Evolutionary conservation across 352 stramenopile genomes (phyloP).

Genomic region (Achlya hypogyna): DNA sequence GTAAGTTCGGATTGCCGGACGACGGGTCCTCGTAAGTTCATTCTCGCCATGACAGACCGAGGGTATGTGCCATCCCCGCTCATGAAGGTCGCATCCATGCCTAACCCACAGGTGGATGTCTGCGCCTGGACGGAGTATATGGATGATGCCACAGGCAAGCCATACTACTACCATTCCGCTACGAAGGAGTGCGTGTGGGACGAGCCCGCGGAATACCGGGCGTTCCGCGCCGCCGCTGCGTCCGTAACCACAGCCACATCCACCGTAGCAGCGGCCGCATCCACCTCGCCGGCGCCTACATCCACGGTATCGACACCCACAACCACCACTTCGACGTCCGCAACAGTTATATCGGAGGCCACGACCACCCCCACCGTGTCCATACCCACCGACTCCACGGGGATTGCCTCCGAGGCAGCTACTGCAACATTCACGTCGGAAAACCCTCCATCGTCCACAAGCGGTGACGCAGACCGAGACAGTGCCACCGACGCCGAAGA

Average conservation of each 20-base stretch:
- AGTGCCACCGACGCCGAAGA: conserved; percentile 36
- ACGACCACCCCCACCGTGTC: too few species aligned
- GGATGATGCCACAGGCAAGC: conserved; percentile 51
- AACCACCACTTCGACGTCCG: too few species aligned
- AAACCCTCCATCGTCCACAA: too few species aligned
- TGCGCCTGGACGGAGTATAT: conserved; percentile 64
- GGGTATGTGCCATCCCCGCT: conserved; percentile 1
- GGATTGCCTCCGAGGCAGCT: too few species aligned
- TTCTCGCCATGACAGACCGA: not conserved
- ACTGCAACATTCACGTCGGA: too few species aligned
- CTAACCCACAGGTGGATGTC: not conserved
- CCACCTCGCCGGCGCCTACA: too few species aligned
- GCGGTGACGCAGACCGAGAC: conserved; percentile 6
- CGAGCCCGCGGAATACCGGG: conserved; percentile 60
- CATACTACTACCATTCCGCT: conserved; percentile 73
- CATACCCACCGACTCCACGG: too few species aligned
- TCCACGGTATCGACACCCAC: too few species aligned
- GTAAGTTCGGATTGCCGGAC: not conserved
- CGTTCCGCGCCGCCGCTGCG: conserved; percentile 50
- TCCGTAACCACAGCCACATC: conserved; percentile 23
- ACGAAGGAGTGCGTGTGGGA: conserved; percentile 78
- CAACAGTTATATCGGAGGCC: too few species aligned
- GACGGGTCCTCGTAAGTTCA: not conserved
- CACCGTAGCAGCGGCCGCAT: too few species aligned
- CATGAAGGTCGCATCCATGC: not conserved